These are phyloP conservation scores for Ogataea nitratoaversa DNA, from an alignment of 805 yeast species.

Conservation along the genomic window DNA sequence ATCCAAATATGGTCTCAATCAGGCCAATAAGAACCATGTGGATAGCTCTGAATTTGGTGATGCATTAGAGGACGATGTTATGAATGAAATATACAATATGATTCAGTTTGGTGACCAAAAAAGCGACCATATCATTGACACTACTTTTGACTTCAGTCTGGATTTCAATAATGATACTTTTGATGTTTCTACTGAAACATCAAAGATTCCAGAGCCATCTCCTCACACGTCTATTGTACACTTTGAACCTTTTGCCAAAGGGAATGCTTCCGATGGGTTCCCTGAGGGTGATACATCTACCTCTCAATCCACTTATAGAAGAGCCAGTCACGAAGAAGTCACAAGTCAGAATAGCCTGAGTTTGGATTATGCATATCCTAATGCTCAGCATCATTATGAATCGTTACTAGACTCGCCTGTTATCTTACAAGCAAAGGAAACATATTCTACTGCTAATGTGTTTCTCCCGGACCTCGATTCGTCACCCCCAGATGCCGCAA, in stretches of 20 bases:
- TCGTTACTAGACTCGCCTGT: not conserved
- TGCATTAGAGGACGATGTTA: slow-evolving; percentile 13
- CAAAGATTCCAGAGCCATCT: too few species aligned
- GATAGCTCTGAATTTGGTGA: slow-evolving; percentile 5
- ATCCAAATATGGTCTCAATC: too few species aligned
- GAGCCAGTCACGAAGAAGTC: not conserved
- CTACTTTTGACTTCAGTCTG: slow-evolving; percentile 22
- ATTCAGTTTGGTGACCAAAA: slow-evolving; percentile 27
- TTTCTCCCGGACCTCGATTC: slow-evolving; percentile 7
- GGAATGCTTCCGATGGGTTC: too few species aligned
- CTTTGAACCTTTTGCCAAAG: too few species aligned
- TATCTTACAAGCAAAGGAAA: not conserved
- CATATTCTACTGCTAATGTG: not conserved
- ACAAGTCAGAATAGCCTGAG: too few species aligned
- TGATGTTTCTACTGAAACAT: not conserved
- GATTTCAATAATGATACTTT: not conserved
- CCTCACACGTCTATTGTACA: too few species aligned
- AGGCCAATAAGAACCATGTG: too few species aligned
- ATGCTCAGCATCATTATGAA: not conserved
- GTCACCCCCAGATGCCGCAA: slow-evolving; percentile 1
- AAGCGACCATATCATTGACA: slow-evolving; percentile 17
- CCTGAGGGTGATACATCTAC: too few species aligned
- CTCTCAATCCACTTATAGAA: too few species aligned
- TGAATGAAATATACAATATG: slow-evolving; percentile 28
- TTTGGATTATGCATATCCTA: too few species aligned